Conservation (phyloP, 768 basidiomycete genomes). For the Kwoniella sp. region DNA sequence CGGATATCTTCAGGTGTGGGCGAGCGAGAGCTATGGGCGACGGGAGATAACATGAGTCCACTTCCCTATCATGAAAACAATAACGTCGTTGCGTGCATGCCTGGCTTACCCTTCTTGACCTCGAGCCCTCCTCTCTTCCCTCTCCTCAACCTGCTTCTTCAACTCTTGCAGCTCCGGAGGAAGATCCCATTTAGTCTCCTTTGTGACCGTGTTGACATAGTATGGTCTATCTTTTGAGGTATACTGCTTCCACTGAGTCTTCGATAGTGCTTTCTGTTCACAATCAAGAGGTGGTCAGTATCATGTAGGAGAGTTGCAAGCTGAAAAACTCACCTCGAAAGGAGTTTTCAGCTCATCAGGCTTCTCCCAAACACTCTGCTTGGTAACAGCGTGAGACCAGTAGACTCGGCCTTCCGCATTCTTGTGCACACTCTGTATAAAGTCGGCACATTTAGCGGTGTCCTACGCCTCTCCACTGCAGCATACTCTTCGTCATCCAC, state of each 20-base stretch:
- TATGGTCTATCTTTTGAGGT: slow-evolving; percentile 74
- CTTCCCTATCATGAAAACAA: too few species aligned
- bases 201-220: slow-evolving; percentile 70
- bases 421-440: slow-evolving; percentile 88
- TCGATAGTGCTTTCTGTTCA: slow-evolving; percentile 73
- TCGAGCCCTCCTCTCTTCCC: slow-evolving; percentile 63
- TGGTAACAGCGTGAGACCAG: slow-evolving; percentile 88
- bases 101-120: slow-evolving; percentile 56
- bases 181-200: slow-evolving; percentile 93
- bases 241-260: slow-evolving; percentile 96
- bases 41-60: slow-evolving; percentile 22
- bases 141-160: slow-evolving; percentile 72
- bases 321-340: slow-evolving; percentile 68
- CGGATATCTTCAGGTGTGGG: slow-evolving; percentile 29
- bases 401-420: slow-evolving; percentile 97
- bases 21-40: slow-evolving; percentile 30
- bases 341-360: slow-evolving; percentile 87
- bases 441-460: too few species aligned
- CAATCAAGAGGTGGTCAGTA: not conserved
- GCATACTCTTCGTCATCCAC: too few species aligned
- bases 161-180: slow-evolving; percentile 86
- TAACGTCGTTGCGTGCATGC: too few species aligned
- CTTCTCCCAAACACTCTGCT: slow-evolving; percentile 97
- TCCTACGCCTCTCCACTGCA: too few species aligned
- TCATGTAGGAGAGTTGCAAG: not conserved